Evolutionary conservation across 306 rosid genomes (phyloP).

Genomic region (Bauhinia variegata): DNA sequence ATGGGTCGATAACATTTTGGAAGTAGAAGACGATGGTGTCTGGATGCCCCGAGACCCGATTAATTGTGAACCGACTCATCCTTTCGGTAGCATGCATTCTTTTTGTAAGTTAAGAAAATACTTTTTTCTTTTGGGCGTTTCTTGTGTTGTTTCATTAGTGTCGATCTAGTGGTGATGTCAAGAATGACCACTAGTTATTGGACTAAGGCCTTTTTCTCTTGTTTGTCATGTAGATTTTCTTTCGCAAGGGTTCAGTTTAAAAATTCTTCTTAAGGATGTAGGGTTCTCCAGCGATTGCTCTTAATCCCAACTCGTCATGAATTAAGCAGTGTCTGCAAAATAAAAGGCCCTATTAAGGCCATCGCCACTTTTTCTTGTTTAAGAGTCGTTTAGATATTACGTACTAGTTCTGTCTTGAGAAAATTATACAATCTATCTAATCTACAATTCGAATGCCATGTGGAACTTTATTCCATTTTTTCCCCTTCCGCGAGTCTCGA

Average conservation of each 20-base stretch:
- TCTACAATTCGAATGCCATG: no score
- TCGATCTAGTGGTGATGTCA: constrained; percentile 47
- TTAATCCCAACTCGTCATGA: no score
- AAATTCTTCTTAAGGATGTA: neutral
- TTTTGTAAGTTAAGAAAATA: constrained; percentile 60
- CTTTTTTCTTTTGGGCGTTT: constrained; percentile 36
- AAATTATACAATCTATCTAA: no score
- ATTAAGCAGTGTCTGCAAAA: no score
- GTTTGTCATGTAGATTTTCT: neutral
- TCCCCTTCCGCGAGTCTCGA: no score
- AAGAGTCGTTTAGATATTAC: no score
- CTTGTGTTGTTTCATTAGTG: constrained; percentile 49
- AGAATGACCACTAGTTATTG: constrained; percentile 37
- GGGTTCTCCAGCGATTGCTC: neutral
- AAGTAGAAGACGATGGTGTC: constrained; percentile 47
- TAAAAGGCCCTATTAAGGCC: no score
- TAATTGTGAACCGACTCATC: constrained; percentile 49
- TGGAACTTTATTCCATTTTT: no score
- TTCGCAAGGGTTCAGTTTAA: neutral
- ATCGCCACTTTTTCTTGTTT: no score
- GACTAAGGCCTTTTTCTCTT: constrained; percentile 2
- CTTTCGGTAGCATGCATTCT: constrained; percentile 64
- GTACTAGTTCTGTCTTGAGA: no score
- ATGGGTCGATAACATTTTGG: constrained; percentile 54
- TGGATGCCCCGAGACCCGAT: constrained; percentile 46